Percentiles rank a stretch among this genome's conserved stretches.
Evolutionary conservation across 306 rosid species (phyloP).

Genomic region (Rosa chinensis): DNA sequence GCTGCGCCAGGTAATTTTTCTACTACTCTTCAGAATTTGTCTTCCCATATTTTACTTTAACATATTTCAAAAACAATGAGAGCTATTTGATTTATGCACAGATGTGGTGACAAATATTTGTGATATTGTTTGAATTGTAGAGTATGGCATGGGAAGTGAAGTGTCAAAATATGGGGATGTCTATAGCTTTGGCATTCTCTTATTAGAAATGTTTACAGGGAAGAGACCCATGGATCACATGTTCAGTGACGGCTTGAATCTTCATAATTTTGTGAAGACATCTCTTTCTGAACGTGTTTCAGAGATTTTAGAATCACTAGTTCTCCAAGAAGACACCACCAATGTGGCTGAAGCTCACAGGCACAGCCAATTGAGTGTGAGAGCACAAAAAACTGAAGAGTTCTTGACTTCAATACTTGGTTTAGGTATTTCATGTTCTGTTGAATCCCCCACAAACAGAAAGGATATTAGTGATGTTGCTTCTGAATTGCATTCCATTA

Average conservation of each 20-base stretch:
- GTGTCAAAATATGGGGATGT: background rate
- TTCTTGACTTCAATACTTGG: background rate
- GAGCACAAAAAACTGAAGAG: background rate
- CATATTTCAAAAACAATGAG: no score
- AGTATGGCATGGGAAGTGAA: background rate
- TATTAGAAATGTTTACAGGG: background rate
- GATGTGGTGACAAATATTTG: background rate
- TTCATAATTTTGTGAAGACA: background rate
- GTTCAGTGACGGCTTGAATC: background rate
- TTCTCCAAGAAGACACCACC: background rate
- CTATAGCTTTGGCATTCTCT: slow-evolving; percentile 1
- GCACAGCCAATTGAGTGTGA: background rate
- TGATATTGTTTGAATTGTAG: background rate
- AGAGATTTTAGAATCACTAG: background rate
- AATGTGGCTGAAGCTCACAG: background rate
- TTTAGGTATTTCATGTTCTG: background rate
- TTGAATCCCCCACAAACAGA: background rate
- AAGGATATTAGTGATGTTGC: background rate
- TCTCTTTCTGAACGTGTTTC: background rate
- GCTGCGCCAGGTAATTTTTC: background rate
- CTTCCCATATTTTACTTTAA: background rate
- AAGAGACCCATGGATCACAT: background rate
- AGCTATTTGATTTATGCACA: no score
- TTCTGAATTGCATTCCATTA: background rate
- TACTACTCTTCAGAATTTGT: background rate